These are phyloP conservation scores for Aspergillaceae sp. DNA, from an alignment of 2,329 filamentous ascomycete species.

Conservation along the genomic window DNA sequence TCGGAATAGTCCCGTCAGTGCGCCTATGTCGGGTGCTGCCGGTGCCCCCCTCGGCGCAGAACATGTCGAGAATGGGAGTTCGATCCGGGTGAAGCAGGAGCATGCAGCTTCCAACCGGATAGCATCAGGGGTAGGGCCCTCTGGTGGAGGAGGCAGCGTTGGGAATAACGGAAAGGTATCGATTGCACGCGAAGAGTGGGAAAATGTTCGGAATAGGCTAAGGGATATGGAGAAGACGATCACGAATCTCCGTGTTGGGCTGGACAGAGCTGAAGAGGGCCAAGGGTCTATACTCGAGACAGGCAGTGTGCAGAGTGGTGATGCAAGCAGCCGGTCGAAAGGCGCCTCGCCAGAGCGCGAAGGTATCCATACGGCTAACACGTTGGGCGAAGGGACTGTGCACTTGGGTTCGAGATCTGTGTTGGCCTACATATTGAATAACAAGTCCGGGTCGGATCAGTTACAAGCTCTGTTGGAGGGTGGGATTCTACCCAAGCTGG, in stretches of 20 bases:
- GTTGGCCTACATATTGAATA: conserved; percentile 51
- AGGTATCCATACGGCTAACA: conserved; percentile 54
- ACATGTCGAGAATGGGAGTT: conserved; percentile 9
- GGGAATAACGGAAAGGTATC: conserved; percentile 17
- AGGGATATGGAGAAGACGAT: conserved; percentile 38
- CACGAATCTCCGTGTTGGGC: conserved; percentile 28
- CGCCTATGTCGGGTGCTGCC: not conserved
- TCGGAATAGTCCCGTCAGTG: conserved; percentile 12
- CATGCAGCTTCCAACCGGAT: conserved; percentile 7
- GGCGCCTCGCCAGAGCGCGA: conserved; percentile 37
- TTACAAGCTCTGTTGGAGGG: conserved; percentile 51
- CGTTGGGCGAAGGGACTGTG: conserved; percentile 51
- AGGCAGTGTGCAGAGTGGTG: conserved; percentile 23
- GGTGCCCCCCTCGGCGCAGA: not conserved
- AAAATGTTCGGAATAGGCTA: conserved; percentile 33
- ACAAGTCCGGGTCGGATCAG: conserved; percentile 42
- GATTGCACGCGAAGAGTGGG: conserved; percentile 37
- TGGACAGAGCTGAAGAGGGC: conserved; percentile 30
- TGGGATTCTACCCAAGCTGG: conserved; percentile 54
- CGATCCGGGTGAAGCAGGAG: conserved; percentile 18
- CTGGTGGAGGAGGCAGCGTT: conserved; percentile 6
- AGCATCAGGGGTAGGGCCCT: no score
- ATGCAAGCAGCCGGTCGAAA: conserved; percentile 25
- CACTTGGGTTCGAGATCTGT: conserved; percentile 55
- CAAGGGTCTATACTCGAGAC: conserved; percentile 17